Base-by-base conservation (phyloP, 805 yeast genomes). In the Schwanniomyces pseudopolymorphus region DNA sequence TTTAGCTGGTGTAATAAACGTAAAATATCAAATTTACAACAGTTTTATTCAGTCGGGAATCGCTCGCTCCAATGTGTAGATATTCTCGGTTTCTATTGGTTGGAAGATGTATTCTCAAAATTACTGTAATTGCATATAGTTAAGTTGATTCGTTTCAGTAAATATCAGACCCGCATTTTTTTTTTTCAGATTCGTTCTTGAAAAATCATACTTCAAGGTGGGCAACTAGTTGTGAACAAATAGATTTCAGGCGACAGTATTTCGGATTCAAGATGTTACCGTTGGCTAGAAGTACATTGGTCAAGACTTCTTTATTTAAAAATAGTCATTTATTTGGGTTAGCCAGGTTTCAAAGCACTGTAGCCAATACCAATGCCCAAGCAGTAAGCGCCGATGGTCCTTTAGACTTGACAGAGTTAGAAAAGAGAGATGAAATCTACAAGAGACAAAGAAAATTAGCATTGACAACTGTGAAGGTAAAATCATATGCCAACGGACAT, bases 361-460 rank as follows among this genome's bases (percentile, higher is more conserved):
- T 25, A 5, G 21, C 51, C 11, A 22, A 42, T 21, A 31, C 6
- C 13, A 31, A 22, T 11, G 8, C 25, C 14, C 25, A 36, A 36
- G 25, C 11, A 21, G 14, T 19, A 13, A 36, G 25, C 17, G 16
- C 4, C 10, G 13, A 11, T 26, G 28, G 28, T 6, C 28, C 28
- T 43, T 51, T 72, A 5, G 82, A 78, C 53, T 60, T 81, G 48
- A 87, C 92, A 7, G 89, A 82, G 25, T 74, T 90, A 64, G 97
- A 90, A 67, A 74, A 74, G 57, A 94, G 87, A 72, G 96, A 90
- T 67, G 79, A 72, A 48, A 75, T 81, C 52, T 80, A 85, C 56
- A 79, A 78, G 54, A 78, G 85, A 65, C 94, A 90, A 68, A 75
- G 87, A 40, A 84, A 83, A 62, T 75, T 88, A 52, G 79, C 88